Conservation (phyloP, 2,329 filamentous ascomycete species). For the Rugonectria rugulosa region DNA sequence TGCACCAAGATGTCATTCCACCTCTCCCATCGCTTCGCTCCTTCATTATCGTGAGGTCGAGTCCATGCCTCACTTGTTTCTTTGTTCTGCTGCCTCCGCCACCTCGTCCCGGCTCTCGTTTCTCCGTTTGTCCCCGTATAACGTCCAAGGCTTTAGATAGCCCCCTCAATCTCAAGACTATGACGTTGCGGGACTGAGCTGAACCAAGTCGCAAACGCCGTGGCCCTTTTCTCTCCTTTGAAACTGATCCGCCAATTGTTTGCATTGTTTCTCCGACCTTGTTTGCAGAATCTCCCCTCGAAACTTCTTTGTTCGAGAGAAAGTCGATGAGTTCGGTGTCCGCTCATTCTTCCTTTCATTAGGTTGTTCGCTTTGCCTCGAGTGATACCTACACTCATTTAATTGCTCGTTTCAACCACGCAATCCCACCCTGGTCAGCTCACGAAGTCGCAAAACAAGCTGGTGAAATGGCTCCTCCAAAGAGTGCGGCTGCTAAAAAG, state of each 20-base stretch:
- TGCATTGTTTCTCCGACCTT: constrained; percentile 18
- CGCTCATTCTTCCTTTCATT: constrained; percentile 25
- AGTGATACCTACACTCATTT: constrained; percentile 36
- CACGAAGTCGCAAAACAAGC: not conserved
- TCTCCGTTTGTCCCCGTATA: too few species aligned
- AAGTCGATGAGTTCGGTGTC: constrained; percentile 20
- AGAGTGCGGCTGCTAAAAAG: constrained; percentile 58
- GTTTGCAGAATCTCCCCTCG: constrained; percentile 5
- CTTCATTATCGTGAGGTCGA: constrained; percentile 32
- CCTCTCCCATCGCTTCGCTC: constrained; percentile 36
- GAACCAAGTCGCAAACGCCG: constrained; percentile 29
- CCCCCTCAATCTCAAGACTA: constrained; percentile 30
- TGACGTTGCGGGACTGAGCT: constrained; percentile 40
- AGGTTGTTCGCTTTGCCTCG: constrained; percentile 9
- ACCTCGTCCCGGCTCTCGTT: constrained; percentile 6
- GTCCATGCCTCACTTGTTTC: constrained; percentile 24
- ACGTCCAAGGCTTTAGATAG: too few species aligned
- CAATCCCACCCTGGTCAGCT: constrained; percentile 4
- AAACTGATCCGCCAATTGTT: not conserved
- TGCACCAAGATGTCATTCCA: constrained; percentile 39
- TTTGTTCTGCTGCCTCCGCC: constrained; percentile 3
- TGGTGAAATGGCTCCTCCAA: constrained; percentile 47
- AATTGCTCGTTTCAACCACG: constrained; percentile 10
- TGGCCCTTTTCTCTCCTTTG: constrained; percentile 20
- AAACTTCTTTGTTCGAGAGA: not conserved